Percentiles rank a stretch among this genome's conserved stretches.
Conservation (phyloP, 1,139 yeast species). For the Geotrichum aggregatum region DNA sequence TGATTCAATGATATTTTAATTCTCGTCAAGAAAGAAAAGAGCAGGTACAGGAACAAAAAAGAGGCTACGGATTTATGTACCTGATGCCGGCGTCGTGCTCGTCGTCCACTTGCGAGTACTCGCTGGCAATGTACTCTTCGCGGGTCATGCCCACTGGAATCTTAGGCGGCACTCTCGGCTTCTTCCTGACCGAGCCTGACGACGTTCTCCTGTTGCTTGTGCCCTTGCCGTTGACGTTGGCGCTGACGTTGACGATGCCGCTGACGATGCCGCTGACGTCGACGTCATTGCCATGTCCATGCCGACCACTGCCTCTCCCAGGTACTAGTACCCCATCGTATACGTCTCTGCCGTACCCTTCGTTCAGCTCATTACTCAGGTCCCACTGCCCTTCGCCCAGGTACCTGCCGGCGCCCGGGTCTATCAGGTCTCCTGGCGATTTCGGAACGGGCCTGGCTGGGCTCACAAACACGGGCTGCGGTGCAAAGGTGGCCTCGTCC, state of each 20-base stretch:
- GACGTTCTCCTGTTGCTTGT: background rate
- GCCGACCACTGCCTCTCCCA: background rate
- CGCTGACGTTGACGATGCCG: too few species aligned
- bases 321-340: background rate
- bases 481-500: conserved; percentile 5
- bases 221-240: background rate
- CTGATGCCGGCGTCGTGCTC: background rate
- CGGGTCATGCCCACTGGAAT: conserved; percentile 10
- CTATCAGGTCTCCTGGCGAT: background rate
- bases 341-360: background rate
- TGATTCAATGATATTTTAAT: background rate
- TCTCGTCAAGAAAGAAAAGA: background rate
- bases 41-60: too few species aligned
- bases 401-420: conserved; percentile 3
- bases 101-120: background rate
- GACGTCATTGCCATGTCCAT: too few species aligned
- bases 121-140: conserved; percentile 11
- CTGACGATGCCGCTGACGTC: too few species aligned
- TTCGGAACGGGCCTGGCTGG: background rate
- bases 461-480: conserved; percentile 9
- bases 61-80: background rate
- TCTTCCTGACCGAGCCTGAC: background rate
- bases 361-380: conserved; percentile 8
- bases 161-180: conserved; percentile 9
- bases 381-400: conserved; percentile 13